A percentile compares a stretch with the other conserved stretches of the same genome.
phyloP scores from a whole-genome alignment of 2,329 filamentous ascomycete genomes.

The Teratosphaeria pseudoeucalypti region DNA sequence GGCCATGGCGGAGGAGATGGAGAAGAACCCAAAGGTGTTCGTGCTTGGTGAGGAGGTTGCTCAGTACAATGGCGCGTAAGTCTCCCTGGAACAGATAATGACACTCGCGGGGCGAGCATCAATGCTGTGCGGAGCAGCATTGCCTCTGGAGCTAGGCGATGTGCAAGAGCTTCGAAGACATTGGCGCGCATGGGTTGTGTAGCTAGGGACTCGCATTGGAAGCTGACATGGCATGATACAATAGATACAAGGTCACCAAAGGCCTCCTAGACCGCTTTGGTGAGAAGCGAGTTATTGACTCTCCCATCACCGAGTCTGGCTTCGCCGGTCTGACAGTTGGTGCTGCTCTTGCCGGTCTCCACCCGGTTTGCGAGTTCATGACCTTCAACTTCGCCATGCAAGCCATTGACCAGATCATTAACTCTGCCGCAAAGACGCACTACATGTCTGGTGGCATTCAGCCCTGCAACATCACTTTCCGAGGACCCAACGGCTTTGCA shows the following conservation, averaged over 20 bases:
- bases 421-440: slow-evolving; percentile 96
- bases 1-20: slow-evolving; percentile 93
- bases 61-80: slow-evolving; percentile 90
- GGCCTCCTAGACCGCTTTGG: slow-evolving; percentile 94
- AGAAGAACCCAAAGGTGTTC: slow-evolving; percentile 89
- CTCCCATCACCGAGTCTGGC: slow-evolving; percentile 93
- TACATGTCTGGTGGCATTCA: slow-evolving; percentile 99
- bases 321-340: slow-evolving; percentile 91
- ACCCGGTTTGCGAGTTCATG: slow-evolving; percentile 99
- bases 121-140: not conserved
- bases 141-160: not conserved
- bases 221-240: slow-evolving; percentile 27
- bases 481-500: slow-evolving; percentile 96
- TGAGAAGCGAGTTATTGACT: slow-evolving; percentile 95
- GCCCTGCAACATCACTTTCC: slow-evolving; percentile 99
- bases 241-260: slow-evolving; percentile 95
- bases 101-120: not conserved
- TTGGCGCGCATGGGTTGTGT: not conserved
- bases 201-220: not conserved
- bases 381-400: slow-evolving; percentile 99
- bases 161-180: not conserved
- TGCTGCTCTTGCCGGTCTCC: slow-evolving; percentile 85
- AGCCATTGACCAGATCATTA: slow-evolving; percentile 98
- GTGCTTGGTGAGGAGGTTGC: slow-evolving; percentile 95
- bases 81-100: not conserved